Evolutionary conservation across 306 rosid species (phyloP).

Genomic region (Castanea mollissima): DNA sequence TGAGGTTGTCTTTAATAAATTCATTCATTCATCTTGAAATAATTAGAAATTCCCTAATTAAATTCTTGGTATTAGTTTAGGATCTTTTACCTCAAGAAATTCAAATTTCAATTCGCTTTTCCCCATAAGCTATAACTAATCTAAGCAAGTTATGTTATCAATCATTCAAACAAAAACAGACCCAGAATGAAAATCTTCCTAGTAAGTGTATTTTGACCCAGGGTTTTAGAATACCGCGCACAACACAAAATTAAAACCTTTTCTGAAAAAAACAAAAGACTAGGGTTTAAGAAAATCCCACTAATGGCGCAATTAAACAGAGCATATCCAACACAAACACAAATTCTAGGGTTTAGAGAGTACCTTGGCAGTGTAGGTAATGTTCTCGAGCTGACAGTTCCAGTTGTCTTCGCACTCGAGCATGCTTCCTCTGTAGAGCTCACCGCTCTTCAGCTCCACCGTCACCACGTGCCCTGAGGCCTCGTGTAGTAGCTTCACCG

Average conservation of each 20-base stretch:
- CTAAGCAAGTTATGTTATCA: not conserved
- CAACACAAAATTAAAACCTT: not conserved
- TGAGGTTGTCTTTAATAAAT: no score
- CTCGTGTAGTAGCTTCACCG: conserved; percentile 98
- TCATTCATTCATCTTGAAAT: not conserved
- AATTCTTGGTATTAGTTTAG: not conserved
- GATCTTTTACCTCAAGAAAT: not conserved
- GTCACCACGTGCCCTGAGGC: conserved; percentile 94
- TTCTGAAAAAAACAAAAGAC: not conserved
- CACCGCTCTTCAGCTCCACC: conserved; percentile 98
- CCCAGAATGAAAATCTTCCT: not conserved
- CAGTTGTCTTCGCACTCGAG: conserved; percentile 97
- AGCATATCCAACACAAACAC: not conserved
- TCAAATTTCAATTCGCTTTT: no score
- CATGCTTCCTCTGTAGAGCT: conserved; percentile 96
- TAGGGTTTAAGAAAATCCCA: not conserved
- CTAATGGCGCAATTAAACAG: no score
- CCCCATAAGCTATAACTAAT: no score
- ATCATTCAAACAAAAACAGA: not conserved
- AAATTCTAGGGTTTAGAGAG: not conserved
- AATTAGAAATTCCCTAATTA: not conserved
- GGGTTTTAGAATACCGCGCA: no score
- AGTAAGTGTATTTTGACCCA: not conserved
- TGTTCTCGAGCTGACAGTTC: conserved; percentile 98
- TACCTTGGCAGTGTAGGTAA: conserved; percentile 98